Evolutionary conservation across 352 stramenopile species (phyloP).

Genomic region (Phytophthora sp.): DNA sequence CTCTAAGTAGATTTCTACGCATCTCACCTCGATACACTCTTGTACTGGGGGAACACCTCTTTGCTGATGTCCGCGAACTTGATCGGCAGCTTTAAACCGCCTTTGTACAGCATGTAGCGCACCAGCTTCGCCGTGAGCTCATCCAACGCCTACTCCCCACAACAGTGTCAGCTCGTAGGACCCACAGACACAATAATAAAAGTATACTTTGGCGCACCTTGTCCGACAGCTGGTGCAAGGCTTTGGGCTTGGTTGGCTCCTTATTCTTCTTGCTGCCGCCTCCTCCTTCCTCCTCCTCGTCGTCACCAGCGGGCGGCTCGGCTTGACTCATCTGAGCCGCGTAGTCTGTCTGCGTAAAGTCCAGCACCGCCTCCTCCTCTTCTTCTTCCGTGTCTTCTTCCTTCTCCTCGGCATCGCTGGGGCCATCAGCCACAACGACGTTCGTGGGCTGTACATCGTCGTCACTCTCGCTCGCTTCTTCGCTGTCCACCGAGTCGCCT

Average conservation of each 20-base stretch:
- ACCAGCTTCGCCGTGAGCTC: conserved; percentile 80
- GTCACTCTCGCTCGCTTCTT: conserved; percentile 42
- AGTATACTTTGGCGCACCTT: conserved; percentile 40
- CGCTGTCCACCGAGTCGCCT: conserved; percentile 42
- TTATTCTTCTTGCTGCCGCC: conserved; percentile 49
- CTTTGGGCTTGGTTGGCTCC: conserved; percentile 40
- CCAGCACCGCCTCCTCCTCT: conserved; percentile 50
- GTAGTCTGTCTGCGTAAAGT: conserved; percentile 87
- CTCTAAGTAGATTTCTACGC: no score
- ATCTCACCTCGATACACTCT: conserved; percentile 71
- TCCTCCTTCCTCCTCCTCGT: conserved; percentile 42
- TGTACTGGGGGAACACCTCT: conserved; percentile 81
- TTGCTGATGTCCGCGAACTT: conserved; percentile 86
- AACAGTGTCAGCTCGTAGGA: conserved; percentile 4
- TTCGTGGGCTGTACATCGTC: conserved; percentile 36
- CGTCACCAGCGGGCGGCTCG: conserved; percentile 29
- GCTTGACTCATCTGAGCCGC: conserved; percentile 57
- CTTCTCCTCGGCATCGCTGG: conserved; percentile 33
- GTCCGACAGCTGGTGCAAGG: conserved; percentile 53
- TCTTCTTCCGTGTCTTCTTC: conserved; percentile 44
- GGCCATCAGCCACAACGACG: conserved; percentile 32
- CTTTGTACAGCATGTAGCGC: conserved; percentile 89
- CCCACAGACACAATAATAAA: background rate
- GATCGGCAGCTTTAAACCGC: conserved; percentile 75
- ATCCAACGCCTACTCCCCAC: conserved; percentile 53